phyloP scores from a whole-genome alignment of 202 grass and related monocot genomes.

The Panicum virgatum region DNA sequence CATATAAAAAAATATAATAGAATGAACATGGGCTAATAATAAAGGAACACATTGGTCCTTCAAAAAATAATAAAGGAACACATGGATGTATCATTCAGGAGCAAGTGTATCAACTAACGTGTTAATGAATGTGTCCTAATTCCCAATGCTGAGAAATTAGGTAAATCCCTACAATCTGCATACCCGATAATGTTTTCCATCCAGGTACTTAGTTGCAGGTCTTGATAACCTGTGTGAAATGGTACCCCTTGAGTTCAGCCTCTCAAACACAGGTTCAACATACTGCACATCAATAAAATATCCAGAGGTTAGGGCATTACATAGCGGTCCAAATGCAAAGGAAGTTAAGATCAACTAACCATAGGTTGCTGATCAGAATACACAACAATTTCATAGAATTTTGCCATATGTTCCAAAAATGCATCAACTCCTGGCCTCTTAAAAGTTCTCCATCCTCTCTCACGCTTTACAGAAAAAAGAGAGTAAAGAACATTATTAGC shows the following conservation, averaged over 20 bases:
- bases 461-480: constrained; percentile 58
- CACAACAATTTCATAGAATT: constrained; percentile 88
- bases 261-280: constrained; percentile 90
- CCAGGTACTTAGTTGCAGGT: constrained; percentile 82
- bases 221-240: constrained; percentile 73
- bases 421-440: constrained; percentile 97
- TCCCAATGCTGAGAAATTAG: constrained; percentile 20
- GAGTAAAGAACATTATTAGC: not conserved
- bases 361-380: constrained; percentile 86
- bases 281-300: constrained; percentile 55
- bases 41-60: constrained; percentile 26
- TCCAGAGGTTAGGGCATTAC: constrained; percentile 37
- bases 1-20: constrained; percentile 26
- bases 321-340: constrained; percentile 27
- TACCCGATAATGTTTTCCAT: constrained; percentile 98
- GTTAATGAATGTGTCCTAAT: constrained; percentile 22
- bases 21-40: constrained; percentile 6
- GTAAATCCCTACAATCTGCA: constrained; percentile 20
- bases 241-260: constrained; percentile 64
- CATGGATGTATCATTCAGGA: constrained; percentile 22
- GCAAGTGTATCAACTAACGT: not conserved
- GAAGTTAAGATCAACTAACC: constrained; percentile 53
- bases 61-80: constrained; percentile 16
- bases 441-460: constrained; percentile 95
- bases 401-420: constrained; percentile 75